Conservation (phyloP, 2,329 filamentous ascomycete genomes). For the Pezicula radicicola region DNA sequence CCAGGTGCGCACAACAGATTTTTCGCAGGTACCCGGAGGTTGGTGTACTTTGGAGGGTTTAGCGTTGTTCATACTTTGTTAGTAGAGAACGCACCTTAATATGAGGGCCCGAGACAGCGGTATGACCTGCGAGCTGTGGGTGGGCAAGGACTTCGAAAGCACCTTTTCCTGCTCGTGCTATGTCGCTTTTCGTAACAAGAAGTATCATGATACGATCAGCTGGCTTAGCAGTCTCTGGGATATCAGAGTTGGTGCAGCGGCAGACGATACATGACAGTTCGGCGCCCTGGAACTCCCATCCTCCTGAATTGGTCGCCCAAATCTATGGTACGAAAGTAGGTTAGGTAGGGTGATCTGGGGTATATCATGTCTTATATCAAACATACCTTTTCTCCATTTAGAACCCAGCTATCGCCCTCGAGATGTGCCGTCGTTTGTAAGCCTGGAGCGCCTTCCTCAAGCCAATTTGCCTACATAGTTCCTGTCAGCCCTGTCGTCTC, state of each 20-base stretch:
- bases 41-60: slow-evolving; percentile 31
- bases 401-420: slow-evolving; percentile 46
- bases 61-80: neutral
- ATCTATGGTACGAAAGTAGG: slow-evolving; percentile 27
- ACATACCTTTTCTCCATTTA: slow-evolving; percentile 52
- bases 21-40: slow-evolving; percentile 42
- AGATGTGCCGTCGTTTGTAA: slow-evolving; percentile 44
- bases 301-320: slow-evolving; percentile 52
- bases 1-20: slow-evolving; percentile 44
- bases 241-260: slow-evolving; percentile 26
- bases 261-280: slow-evolving; percentile 51
- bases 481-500: neutral
- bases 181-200: slow-evolving; percentile 43
- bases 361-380: no score
- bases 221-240: slow-evolving; percentile 22
- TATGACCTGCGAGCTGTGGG: slow-evolving; percentile 42
- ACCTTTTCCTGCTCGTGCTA: slow-evolving; percentile 37
- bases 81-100: slow-evolving; percentile 20
- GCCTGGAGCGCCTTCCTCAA: slow-evolving; percentile 45
- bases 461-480: slow-evolving; percentile 39
- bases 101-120: slow-evolving; percentile 46
- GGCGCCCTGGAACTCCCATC: slow-evolving; percentile 50
- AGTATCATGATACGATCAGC: slow-evolving; percentile 43
- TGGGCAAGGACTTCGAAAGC: slow-evolving; percentile 46
- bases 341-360: no score